Evolutionary conservation across 257 asterid genomes (phyloP).

Genomic region (Prunella vulgaris): DNA sequence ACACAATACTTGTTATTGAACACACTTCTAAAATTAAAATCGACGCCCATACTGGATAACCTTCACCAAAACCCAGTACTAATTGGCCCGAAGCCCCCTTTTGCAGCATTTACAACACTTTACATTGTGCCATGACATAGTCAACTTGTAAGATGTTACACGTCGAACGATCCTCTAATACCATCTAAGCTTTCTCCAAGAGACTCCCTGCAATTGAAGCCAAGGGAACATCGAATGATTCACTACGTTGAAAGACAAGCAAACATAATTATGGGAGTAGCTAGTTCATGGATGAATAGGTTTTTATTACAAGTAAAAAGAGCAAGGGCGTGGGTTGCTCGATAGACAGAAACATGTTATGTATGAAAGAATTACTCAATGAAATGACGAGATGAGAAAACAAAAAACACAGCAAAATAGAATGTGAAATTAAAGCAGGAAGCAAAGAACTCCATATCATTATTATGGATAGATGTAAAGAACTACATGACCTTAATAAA

Average conservation of each 20-base stretch:
- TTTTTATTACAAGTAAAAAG: not conserved
- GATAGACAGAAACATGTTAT: not conserved
- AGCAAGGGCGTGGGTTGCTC: not conserved
- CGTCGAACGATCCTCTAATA: slow-evolving; percentile 52
- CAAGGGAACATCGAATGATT: not conserved
- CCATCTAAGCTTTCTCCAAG: slow-evolving; percentile 93
- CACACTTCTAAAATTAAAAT: not conserved
- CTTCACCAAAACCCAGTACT: not conserved
- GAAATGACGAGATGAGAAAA: not conserved
- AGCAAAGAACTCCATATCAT: not conserved
- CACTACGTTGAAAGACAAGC: not conserved
- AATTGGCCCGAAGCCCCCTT: not conserved
- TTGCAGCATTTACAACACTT: not conserved
- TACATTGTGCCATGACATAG: not conserved
- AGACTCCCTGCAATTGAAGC: slow-evolving; percentile 52
- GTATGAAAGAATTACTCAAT: not conserved
- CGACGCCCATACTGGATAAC: not conserved
- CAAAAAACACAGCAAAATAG: not conserved
- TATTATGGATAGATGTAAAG: not conserved
- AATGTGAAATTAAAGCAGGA: not conserved
- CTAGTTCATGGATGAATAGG: not conserved
- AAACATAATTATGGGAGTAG: not conserved
- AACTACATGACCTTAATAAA: not conserved
- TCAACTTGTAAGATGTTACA: slow-evolving; percentile 11
- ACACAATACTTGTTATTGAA: not conserved